Evolutionary conservation across 2,329 filamentous ascomycete species (phyloP).

Genomic region (Ceratocystis harringtonii): DNA sequence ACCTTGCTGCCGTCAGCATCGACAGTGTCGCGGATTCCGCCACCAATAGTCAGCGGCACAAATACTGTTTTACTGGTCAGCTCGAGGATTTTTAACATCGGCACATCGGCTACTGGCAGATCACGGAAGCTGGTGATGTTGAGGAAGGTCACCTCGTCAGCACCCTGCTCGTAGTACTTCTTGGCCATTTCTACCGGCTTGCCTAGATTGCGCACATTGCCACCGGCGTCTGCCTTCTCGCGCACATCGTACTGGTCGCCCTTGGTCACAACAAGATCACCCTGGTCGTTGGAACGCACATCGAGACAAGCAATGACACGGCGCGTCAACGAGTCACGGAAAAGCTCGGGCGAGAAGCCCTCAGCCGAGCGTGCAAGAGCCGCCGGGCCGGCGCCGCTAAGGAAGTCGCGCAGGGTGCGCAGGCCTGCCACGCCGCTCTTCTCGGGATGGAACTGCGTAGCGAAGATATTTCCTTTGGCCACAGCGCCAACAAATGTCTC

Average conservation of each 20-base stretch:
- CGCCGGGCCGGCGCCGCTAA: conserved; percentile 49
- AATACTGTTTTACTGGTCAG: conserved; percentile 83
- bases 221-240: conserved; percentile 55
- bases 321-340: conserved; percentile 62
- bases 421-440: conserved; percentile 88
- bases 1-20: conserved; percentile 77
- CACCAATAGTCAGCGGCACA: conserved; percentile 87
- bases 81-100: conserved; percentile 89
- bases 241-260: conserved; percentile 98
- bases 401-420: conserved; percentile 68
- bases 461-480: conserved; percentile 69
- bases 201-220: conserved; percentile 72
- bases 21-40: conserved; percentile 83
- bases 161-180: conserved; percentile 89
- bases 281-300: conserved; percentile 83
- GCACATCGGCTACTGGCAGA: conserved; percentile 77
- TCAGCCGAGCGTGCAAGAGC: conserved; percentile 14
- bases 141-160: conserved; percentile 92
- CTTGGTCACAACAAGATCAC: conserved; percentile 94
- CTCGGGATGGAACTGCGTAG: conserved; percentile 94
- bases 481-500: conserved; percentile 89
- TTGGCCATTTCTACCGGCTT: conserved; percentile 93
- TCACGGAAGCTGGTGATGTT: conserved; percentile 98
- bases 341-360: conserved; percentile 20
- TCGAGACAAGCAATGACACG: conserved; percentile 93